Conservation (phyloP, 2,329 filamentous ascomycete species). For the Stagonosporopsis rhizophila region DNA sequence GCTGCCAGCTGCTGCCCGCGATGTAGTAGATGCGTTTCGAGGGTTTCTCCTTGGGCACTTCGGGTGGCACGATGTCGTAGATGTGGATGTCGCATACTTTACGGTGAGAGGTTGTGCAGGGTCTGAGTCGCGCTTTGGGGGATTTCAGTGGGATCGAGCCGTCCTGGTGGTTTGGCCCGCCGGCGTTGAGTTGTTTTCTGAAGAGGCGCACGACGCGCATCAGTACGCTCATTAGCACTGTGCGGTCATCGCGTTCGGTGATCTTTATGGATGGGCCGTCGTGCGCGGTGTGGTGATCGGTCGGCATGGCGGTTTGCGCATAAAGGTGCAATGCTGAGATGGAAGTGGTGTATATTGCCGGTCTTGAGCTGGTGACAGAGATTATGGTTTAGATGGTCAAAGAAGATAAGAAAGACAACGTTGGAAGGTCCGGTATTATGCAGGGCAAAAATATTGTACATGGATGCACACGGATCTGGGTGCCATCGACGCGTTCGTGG, state of each 20-base stretch:
- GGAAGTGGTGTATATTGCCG: neutral
- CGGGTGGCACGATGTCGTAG: conserved; percentile 52
- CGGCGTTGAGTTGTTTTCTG: conserved; percentile 44
- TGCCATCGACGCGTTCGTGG: conserved; percentile 2
- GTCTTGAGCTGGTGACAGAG: neutral
- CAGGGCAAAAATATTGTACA: conserved; percentile 4
- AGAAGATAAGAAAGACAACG: neutral
- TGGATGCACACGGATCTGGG: neutral
- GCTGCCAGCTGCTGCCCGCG: conserved; percentile 64
- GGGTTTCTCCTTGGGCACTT: conserved; percentile 9
- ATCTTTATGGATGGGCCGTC: conserved; percentile 38
- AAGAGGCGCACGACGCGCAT: conserved; percentile 50
- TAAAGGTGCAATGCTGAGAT: neutral
- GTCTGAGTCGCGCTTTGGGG: conserved; percentile 40
- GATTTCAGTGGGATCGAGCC: conserved; percentile 52
- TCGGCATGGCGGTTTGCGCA: conserved; percentile 4
- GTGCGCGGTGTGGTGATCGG: conserved; percentile 6
- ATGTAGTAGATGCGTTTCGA: conserved; percentile 61
- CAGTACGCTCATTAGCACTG: conserved; percentile 48
- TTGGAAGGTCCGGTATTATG: neutral
- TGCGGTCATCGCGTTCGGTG: conserved; percentile 50
- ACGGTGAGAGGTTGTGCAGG: conserved; percentile 51
- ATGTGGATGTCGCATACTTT: conserved; percentile 54
- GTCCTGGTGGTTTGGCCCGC: conserved; percentile 42
- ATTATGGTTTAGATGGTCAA: too few species aligned